Base-by-base conservation (phyloP, 1,139 yeast species). In the Yamadazyma triangularis region DNA sequence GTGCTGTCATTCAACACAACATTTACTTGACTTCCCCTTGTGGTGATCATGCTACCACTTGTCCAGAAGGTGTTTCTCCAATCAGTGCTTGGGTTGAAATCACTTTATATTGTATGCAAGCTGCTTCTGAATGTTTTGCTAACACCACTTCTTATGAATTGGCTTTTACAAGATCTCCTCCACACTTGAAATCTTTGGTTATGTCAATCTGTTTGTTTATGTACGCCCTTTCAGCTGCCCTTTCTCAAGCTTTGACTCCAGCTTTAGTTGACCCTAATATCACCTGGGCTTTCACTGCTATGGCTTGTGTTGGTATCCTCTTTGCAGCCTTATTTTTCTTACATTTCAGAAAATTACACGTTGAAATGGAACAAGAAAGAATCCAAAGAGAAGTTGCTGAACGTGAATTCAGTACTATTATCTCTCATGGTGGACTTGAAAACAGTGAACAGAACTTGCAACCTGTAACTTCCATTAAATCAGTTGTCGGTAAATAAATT, bases 121-220 rank as follows among this genome's bases (percentile, higher is more conserved):
- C 87, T 23, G 62, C 73, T 15, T 76, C 83, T 36, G 88, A 80
- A 56, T 78, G 84, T 60, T 79, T 79, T 46, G 80, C 84, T 22
- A 75, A 63, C 38, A 73, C 78, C 31, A 77, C 87, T 12, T 83
- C 77, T 34, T 77, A 79, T 47, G 87, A 79, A 53, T 64, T 79
- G 45, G 87, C 88, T 8, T 81, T 79, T 53, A 70, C 84, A 2
- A 69, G 81, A 51, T 72, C 87, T 20, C 86, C 88, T 29, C 75
- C 70, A 10, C 63, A 69, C 28, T 76, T 79, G 82, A 77, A 78
- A 51, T 77, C 84, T 31, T 65, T 80, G 41, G 82, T 79, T 30
- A 71, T 78, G 75, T 77, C 88, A 5, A 53, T 81, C 35, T 78
- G 78, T 62, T 62, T 80, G 40, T 66, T 77, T 44, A 75, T 73